Evolutionary conservation across 176 grass and related monocot species (phyloP).

Genomic region (Eremochloa ophiuroides): DNA sequence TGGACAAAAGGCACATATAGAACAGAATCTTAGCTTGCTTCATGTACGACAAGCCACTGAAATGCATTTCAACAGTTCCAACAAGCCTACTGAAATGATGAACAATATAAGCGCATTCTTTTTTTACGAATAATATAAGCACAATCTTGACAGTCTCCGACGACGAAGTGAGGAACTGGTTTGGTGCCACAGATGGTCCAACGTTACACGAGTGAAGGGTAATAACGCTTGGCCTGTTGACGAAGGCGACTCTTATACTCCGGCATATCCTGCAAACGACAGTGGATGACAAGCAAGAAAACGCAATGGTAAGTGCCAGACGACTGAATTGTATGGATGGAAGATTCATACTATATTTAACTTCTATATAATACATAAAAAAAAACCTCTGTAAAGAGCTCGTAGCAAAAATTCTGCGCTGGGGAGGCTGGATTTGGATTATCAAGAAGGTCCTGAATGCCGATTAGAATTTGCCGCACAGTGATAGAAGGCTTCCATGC

Average conservation of each 20-base stretch:
- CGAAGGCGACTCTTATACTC: constrained; percentile 60
- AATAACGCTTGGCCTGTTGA: constrained; percentile 61
- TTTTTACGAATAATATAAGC: too few relatives aligned
- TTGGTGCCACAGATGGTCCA: neutral
- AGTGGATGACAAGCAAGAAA: neutral
- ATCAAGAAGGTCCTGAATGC: constrained; percentile 88
- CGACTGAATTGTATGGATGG: neutral
- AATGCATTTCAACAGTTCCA: neutral
- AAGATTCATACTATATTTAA: neutral
- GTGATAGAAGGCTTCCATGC: constrained; percentile 93
- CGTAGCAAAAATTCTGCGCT: constrained; percentile 44
- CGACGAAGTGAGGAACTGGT: neutral
- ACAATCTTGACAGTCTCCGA: neutral
- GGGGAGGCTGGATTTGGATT: constrained; percentile 59
- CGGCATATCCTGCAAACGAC: constrained; percentile 36
- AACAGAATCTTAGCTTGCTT: neutral
- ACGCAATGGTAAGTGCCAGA: neutral
- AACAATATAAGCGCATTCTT: too few relatives aligned
- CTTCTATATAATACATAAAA: neutral
- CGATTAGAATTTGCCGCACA: constrained; percentile 76
- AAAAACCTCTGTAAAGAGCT: constrained; percentile 51
- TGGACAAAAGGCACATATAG: neutral
- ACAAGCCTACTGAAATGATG: neutral
- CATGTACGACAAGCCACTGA: neutral
- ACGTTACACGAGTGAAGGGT: constrained; percentile 45